Evolutionary conservation across 805 yeast genomes (phyloP), one percentile per base, ranked within the genome.

Genomic region (Candida piceae): DNA sequence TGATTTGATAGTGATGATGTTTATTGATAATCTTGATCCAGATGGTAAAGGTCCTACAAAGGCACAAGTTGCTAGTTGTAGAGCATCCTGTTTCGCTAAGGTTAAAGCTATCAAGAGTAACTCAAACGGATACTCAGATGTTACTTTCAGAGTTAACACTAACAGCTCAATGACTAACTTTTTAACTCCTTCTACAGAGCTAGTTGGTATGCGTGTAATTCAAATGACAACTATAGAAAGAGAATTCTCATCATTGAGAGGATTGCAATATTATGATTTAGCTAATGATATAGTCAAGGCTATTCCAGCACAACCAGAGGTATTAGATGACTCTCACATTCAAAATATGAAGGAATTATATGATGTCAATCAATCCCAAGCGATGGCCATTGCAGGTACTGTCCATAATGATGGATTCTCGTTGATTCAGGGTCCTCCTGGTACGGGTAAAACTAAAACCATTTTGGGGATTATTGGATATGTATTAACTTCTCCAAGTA

Each of bases 381-480:
- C 97, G 0, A 69, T 63, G 21, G 98, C 98, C 0, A 85, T 93
- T 40, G 69, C 80, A 10, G 85, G 87, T 1, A 74, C 95, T 0
- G 75, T 78, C 21, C 58, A 67, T 17, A 66, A 73, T 7, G 67
- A 68, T 1, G 99, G 98, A 0, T 87, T 93, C 54, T 80, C 94
- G 0, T 67, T 93, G 36, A 89, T 93, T 58, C 98, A 93, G 63
- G 99, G 97, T 40, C 99, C 99, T 0, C 99, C 99, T 0, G 99
- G 99, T 60, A 90, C 97, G 0, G 99, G 99, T 67, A 93, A 93
- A 58, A 94, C 99, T 1, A 94, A 90, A 57, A 93, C 99, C 0
- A 93, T 94, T 62, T 58, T 93, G 31, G 97, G 97, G 17, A 80
- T 90, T 34, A 75, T 90, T 22, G 96, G 97, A 0, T 77, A 87